Base-by-base conservation (phyloP, 306 rosid species). In the Quercus bicolor region DNA sequence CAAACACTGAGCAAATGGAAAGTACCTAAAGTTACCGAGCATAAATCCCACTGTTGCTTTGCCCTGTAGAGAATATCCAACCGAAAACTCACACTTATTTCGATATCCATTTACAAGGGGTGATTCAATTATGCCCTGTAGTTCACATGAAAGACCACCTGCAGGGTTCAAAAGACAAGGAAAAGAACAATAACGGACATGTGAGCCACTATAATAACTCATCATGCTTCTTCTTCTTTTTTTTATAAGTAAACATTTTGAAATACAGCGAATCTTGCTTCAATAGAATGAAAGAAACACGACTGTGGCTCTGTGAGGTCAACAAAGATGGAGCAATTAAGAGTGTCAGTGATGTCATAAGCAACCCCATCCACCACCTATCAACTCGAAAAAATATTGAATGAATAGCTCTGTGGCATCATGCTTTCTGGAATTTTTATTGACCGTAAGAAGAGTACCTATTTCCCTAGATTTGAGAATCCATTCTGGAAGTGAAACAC, bases 11-110 rank as follows among this genome's bases (percentile, higher is more conserved):
- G 65, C 26, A 68, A 34, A 83, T n/a, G 74, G 55, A 61, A 51
- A 51, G 78, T 82, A 95, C 99, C 99, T 91, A 79, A 93, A 95
- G 85, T 95, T 93, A 81, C 98, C 99, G 72, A 95, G 95, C 94
- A 89, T 91, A 80, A 93, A 95, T 9, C 99, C 99, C 84, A 91
- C 99, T 4, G 98, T 95, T 78, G 74, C 79, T 85, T 93, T 91
- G 21, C 94, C 96, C 78, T 86, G 85, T 24, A 91, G 82, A 73
- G 98, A 95, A 86, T 87, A 87, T 59, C 98, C 99, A 85, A 90
- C 95, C 0, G 99, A 95, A 88, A 95, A 95, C 64, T 95, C 99
- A 68, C 98, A 95, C 81, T 93, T 95, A 81, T 95, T 95, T 26
- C 98, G 98, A 75, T 95, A 95, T 82, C 97, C 99, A 56, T 91